Percentiles rank a stretch among this genome's conserved stretches.
Evolutionary conservation across 129 eudicot genomes (phyloP).

Genomic region (Scalesia atractyloides): DNA sequence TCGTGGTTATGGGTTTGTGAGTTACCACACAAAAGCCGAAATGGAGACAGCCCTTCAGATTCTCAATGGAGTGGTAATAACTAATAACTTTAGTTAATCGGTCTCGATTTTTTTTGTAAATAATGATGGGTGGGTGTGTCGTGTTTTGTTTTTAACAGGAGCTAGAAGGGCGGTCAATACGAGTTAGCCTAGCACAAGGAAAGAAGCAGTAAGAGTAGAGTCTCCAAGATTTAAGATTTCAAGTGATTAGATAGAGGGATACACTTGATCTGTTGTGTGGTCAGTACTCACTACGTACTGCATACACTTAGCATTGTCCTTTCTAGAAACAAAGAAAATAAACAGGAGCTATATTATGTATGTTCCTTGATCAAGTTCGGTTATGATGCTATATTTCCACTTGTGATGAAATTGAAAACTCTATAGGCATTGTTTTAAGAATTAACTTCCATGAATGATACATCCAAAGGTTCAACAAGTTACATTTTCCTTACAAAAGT

Average conservation of each 20-base stretch:
- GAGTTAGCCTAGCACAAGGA: constrained; percentile 75
- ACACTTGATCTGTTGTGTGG: constrained; percentile 14
- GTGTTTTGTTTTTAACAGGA: constrained; percentile 45
- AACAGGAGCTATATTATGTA: constrained; percentile 7
- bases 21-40: constrained; percentile 59
- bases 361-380: neutral
- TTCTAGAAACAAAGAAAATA: constrained; percentile 21
- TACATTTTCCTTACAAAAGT: neutral
- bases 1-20: constrained; percentile 91
- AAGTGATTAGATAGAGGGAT: constrained; percentile 15
- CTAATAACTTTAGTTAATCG: constrained; percentile 2
- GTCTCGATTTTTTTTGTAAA: neutral
- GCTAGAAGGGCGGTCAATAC: constrained; percentile 72
- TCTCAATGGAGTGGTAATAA: constrained; percentile 74
- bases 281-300: constrained; percentile 7
- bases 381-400: constrained; percentile 7
- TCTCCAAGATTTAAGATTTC: constrained; percentile 18
- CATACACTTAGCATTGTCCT: constrained; percentile 17
- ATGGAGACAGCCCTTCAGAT: constrained; percentile 74
- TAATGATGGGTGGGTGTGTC: neutral
- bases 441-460: constrained; percentile 1
- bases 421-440: constrained; percentile 5
- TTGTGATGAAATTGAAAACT: neutral
- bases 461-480: neutral
- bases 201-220: constrained; percentile 42